A percentile compares a stretch with the other conserved stretches of the same genome.
Evolutionary conservation across 2,329 filamentous ascomycete species (phyloP).

Genomic region (Metarhizium guizhouense): DNA sequence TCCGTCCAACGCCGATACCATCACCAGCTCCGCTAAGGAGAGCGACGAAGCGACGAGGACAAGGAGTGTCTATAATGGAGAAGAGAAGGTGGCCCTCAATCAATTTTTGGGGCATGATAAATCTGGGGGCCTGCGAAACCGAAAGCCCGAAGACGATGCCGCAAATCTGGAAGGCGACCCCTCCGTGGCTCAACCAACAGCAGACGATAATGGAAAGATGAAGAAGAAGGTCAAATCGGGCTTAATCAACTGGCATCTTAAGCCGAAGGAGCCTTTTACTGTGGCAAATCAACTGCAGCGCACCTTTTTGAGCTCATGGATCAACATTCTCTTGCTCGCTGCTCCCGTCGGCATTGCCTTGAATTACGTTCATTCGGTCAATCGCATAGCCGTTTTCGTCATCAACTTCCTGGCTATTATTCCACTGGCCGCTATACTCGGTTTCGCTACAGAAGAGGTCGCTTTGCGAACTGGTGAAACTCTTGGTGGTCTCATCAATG

Average conservation of each 20-base stretch:
- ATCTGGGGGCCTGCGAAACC: conserved; percentile 19
- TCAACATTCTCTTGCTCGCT: conserved; percentile 72
- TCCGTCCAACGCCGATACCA: conserved; percentile 16
- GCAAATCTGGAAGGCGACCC: conserved; percentile 7
- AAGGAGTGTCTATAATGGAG: conserved; percentile 8
- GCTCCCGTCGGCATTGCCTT: conserved; percentile 74
- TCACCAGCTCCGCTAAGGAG: conserved; percentile 11
- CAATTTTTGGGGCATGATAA: conserved; percentile 14
- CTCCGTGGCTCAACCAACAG: conserved; percentile 9
- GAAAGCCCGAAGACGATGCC: conserved; percentile 18
- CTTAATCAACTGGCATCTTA: conserved; percentile 34
- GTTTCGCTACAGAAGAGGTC: conserved; percentile 85
- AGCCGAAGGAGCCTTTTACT: conserved; percentile 49
- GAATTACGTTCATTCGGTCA: conserved; percentile 49
- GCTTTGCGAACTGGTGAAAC: conserved; percentile 75
- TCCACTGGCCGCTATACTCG: conserved; percentile 76
- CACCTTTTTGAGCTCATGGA: conserved; percentile 73
- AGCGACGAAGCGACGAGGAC: conserved; percentile 14
- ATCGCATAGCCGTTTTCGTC: conserved; percentile 62
- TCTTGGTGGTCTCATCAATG: conserved; percentile 80
- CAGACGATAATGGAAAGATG: conserved; percentile 13
- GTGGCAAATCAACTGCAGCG: conserved; percentile 59
- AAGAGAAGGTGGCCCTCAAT: conserved; percentile 12
- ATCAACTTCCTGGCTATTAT: conserved; percentile 94
- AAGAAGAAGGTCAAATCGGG: conserved; percentile 24